Percentiles rank a stretch among this genome's conserved stretches.
Conservation (phyloP, 768 basidiomycete species). For the Phylloporus sp. region DNA sequence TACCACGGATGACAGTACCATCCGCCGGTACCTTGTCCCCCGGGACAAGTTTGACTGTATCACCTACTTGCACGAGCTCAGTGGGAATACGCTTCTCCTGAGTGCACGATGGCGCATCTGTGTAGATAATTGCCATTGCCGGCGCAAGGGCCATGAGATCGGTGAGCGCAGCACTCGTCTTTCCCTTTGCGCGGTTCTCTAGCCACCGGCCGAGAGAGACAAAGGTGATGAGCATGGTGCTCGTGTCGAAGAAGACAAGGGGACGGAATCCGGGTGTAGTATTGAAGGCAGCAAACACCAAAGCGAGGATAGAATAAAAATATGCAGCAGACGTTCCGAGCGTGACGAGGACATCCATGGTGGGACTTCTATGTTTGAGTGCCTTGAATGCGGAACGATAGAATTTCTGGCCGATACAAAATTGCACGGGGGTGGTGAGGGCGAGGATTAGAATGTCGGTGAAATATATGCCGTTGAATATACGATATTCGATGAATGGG, state of each 20-base stretch:
- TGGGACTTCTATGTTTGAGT: conserved; percentile 81
- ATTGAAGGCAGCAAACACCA: conserved; percentile 64
- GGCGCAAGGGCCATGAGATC: conserved; percentile 95
- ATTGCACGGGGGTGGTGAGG: conserved; percentile 88
- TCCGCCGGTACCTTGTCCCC: conserved; percentile 97
- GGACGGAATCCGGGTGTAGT: conserved; percentile 67
- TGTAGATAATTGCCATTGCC: conserved; percentile 93
- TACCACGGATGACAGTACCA: conserved; percentile 81
- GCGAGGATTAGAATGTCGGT: conserved; percentile 72
- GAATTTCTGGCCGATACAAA: conserved; percentile 85
- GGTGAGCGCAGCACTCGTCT: conserved; percentile 92
- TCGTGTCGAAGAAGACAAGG: conserved; percentile 95
- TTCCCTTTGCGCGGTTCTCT: conserved; percentile 95
- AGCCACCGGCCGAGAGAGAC: conserved; percentile 93
- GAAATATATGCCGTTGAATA: conserved; percentile 69
- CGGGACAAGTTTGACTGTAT: conserved; percentile 88
- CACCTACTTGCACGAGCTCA: conserved; percentile 91
- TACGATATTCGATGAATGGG: conserved; percentile 42
- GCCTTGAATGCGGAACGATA: conserved; percentile 89
- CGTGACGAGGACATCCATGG: conserved; percentile 98
- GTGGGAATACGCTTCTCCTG: conserved; percentile 90
- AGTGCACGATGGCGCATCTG: conserved; percentile 72
- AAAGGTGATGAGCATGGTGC: conserved; percentile 97
- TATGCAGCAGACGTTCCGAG: conserved; percentile 94
- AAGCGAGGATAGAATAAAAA: conserved; percentile 72